Conservation (phyloP, 306 rosid species). For the Fagus sylvatica region DNA sequence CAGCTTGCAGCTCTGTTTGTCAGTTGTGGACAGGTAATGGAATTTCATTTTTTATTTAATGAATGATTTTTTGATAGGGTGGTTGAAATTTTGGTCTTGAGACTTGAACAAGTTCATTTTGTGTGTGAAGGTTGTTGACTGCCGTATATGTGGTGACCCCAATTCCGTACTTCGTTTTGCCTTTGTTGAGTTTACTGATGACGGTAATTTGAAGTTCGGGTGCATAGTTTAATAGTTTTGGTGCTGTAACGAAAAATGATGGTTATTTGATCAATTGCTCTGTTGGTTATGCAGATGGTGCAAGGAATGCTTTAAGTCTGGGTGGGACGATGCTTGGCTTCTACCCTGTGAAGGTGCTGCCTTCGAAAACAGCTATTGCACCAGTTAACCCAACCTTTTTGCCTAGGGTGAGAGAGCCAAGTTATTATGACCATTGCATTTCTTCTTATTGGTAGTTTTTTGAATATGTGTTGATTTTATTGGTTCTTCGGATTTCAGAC, state of each 20-base stretch:
- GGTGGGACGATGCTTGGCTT: conserved; percentile 97
- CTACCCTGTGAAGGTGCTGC: conserved; percentile 88
- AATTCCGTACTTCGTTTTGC: conserved; percentile 96
- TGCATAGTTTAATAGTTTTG: neutral
- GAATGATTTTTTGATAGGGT: conserved; percentile 3
- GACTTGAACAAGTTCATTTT: conserved; percentile 14
- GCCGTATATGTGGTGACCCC: conserved; percentile 98
- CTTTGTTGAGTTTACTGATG: conserved; percentile 92
- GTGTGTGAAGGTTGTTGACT: conserved; percentile 80
- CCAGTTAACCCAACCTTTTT: conserved; percentile 93
- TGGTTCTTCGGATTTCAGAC: conserved; percentile 46
- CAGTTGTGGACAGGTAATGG: conserved; percentile 80
- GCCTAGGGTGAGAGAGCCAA: conserved; percentile 71
- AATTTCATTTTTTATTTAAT: neutral
- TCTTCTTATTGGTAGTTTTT: conserved; percentile 18
- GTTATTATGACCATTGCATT: neutral
- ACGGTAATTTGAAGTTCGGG: conserved; percentile 46
- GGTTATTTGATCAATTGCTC: neutral
- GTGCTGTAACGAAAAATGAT: neutral
- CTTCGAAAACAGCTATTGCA: conserved; percentile 98
- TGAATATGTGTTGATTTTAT: conserved; percentile 19
- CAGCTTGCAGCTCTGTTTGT: conserved; percentile 96
- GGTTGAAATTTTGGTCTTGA: conserved; percentile 29
- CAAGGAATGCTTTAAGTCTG: conserved; percentile 82
- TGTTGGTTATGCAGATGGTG: conserved; percentile 67